phyloP scores from a whole-genome alignment of 257 asterid species.

The Capsicum chinense region DNA sequence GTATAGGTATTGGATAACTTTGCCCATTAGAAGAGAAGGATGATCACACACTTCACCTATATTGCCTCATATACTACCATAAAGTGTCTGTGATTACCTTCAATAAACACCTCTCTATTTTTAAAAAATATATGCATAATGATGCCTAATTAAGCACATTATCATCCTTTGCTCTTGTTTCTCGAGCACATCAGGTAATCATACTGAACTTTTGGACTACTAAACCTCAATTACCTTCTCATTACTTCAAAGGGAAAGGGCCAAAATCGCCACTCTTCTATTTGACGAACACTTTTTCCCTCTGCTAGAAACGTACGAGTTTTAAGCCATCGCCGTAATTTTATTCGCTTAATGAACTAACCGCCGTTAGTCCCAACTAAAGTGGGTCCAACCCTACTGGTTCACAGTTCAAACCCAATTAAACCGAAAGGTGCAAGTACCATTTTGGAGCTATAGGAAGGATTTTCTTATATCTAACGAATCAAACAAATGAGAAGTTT shows the following conservation, averaged over 20 bases:
- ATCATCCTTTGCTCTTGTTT: slow-evolving; percentile 6
- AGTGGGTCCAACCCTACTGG: background rate
- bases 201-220: background rate
- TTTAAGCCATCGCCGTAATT: background rate
- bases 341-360: background rate
- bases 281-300: background rate
- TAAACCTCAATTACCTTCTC: background rate
- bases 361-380: background rate
- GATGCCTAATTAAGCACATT: background rate
- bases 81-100: background rate
- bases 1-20: background rate
- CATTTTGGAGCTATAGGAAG: no score
- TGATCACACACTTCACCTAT: background rate
- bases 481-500: no score
- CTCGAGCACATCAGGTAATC: slow-evolving; percentile 8
- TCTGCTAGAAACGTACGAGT: background rate
- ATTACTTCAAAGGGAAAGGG: background rate
- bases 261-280: background rate
- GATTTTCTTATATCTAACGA: no score
- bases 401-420: background rate
- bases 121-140: no score
- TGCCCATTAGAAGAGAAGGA: background rate
- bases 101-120: background rate
- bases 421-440: no score
- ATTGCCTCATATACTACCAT: slow-evolving; percentile 4